A percentile compares a stretch with the other conserved stretches of the same genome.
Conservation (phyloP, 306 rosid genomes). For the Prinsepia uniflora region DNA sequence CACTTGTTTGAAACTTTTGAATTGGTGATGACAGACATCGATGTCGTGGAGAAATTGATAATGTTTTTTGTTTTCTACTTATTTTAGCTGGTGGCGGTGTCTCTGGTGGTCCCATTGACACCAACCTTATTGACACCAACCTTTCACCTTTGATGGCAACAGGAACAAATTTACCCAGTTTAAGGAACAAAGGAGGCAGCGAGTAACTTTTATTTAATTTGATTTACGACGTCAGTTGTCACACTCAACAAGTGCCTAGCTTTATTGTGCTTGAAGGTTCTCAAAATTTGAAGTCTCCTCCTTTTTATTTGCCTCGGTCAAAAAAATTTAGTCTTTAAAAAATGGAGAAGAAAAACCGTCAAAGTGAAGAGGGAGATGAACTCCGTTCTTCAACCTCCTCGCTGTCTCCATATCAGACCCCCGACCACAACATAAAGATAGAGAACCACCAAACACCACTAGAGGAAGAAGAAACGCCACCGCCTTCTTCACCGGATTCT, state of each 20-base stretch:
- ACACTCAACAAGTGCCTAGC: background rate
- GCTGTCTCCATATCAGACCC: background rate
- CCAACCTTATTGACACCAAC: background rate
- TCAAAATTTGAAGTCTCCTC: background rate
- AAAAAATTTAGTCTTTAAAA: background rate
- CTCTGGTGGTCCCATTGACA: background rate
- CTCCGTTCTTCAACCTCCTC: background rate
- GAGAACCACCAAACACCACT: background rate
- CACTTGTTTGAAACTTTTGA: background rate
- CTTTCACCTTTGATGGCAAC: background rate
- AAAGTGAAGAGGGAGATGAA: background rate
- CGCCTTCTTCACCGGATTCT: slow-evolving; percentile 30
- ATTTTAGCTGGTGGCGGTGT: background rate
- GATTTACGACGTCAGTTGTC: background rate
- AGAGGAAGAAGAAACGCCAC: slow-evolving; percentile 11
- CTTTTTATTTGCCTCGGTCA: background rate
- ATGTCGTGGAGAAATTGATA: too few relatives aligned
- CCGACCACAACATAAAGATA: slow-evolving; percentile 1
- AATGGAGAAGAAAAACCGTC: background rate
- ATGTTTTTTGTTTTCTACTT: background rate
- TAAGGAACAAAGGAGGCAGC: background rate
- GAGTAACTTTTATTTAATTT: background rate
- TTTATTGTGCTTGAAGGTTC: background rate
- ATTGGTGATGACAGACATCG: too few relatives aligned
- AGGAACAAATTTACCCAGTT: background rate